Percentiles rank a stretch among this genome's conserved stretches.
Conservation (phyloP, 345 rosid species). For the Angophora floribunda region DNA sequence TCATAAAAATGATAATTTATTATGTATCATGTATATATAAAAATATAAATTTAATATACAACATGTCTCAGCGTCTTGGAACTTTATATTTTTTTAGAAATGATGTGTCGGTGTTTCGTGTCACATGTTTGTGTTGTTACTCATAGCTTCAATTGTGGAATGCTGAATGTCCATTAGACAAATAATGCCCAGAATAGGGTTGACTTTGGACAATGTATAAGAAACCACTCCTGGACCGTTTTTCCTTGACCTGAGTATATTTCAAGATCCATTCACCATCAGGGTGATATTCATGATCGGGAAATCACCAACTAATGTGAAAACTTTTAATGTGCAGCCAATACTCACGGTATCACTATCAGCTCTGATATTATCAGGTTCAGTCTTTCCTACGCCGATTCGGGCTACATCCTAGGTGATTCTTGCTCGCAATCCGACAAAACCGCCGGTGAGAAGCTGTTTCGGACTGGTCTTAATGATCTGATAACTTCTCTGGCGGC, state of each 20-base stretch:
- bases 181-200: neutral
- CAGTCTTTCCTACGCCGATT: neutral
- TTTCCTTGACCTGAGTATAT: neutral
- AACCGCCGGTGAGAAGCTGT: neutral
- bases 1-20: no score
- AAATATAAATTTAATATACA: no score
- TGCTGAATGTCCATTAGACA: neutral
- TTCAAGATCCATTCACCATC: neutral
- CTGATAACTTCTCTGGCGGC: neutral
- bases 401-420: rapidly evolving
- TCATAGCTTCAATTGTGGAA: neutral
- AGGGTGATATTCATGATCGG: neutral
- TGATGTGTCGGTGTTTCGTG: no score
- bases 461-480: neutral
- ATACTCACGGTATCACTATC: neutral
- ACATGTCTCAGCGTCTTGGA: no score
- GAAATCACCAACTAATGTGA: neutral
- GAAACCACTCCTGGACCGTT: neutral
- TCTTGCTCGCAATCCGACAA: neutral
- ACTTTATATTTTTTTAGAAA: no score
- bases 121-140: no score
- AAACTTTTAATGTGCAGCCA: neutral
- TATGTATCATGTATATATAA: no score
- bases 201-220: neutral
- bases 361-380: neutral